Percentiles rank a stretch among this genome's conserved stretches.
Conservation (phyloP, 2,329 filamentous ascomycete species). For the Elsinoe arachidis region DNA sequence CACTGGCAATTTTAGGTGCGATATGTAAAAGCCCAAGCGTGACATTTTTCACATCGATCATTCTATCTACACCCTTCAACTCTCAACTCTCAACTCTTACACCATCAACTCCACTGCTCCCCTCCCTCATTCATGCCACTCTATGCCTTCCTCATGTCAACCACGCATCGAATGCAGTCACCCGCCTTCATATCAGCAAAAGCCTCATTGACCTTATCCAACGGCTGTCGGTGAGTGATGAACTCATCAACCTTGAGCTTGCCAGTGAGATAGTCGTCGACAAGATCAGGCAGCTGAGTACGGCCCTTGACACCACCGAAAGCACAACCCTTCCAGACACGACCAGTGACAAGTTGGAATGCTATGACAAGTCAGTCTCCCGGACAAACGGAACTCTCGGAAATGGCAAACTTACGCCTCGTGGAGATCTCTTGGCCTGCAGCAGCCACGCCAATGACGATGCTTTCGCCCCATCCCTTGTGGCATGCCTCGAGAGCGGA, state of each 20-base stretch:
- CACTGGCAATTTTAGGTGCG: neutral
- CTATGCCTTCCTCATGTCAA: slow-evolving; percentile 48
- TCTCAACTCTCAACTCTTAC: too few relatives aligned
- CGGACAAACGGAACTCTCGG: neutral
- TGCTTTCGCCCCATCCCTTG: slow-evolving; percentile 98
- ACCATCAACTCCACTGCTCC: neutral
- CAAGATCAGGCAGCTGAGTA: slow-evolving; percentile 77
- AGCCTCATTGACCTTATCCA: slow-evolving; percentile 77
- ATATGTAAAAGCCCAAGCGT: neutral
- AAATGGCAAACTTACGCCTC: slow-evolving; percentile 57
- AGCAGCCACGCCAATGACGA: slow-evolving; percentile 94
- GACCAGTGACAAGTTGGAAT: slow-evolving; percentile 96
- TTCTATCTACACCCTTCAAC: neutral
- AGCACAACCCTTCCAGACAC: slow-evolving; percentile 95
- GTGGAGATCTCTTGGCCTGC: slow-evolving; percentile 94
- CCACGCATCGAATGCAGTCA: slow-evolving; percentile 93
- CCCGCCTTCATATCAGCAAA: slow-evolving; percentile 93
- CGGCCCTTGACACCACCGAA: slow-evolving; percentile 98
- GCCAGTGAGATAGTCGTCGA: slow-evolving; percentile 80
- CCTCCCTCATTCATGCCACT: neutral
- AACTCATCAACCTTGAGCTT: slow-evolving; percentile 98
- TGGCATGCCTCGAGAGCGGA: slow-evolving; percentile 94
- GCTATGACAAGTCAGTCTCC: slow-evolving; percentile 43
- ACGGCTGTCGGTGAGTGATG: slow-evolving; percentile 86
- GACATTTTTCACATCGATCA: neutral